Base-by-base conservation (phyloP, 148 eudicot species). In the Mesembryanthemum crystallinum region DNA sequence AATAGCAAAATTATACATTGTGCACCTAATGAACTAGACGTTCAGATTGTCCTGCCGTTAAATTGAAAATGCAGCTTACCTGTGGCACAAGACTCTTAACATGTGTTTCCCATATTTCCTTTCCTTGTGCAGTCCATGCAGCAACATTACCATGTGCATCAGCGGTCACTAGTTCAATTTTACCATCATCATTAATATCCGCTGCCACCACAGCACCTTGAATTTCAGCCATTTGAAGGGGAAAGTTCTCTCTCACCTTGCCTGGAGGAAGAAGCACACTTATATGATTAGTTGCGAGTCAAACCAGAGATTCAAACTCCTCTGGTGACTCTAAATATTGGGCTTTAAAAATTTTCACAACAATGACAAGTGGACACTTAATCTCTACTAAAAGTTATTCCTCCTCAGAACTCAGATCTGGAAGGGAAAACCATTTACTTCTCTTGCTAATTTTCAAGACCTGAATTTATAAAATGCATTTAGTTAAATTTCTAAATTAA, bases 151-250 rank as follows among this genome's bases (percentile, higher is more conserved):
- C 99, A 81, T 95, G 97, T 51, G 85, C 78, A 82, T 95, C 99
- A 70, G 99, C 81, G 58, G 97, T 95, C 58, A 95, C 90, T 65
- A 95, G 52, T 86, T 95, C 99, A 63, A 95, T 95, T 82, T 92
- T 92, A 60, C 97, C 99, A 84, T 95, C 99, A 63, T 95, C 99
- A 75, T 95, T 95, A 47, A 95, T 90, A 84, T 95, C 99, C 67
- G 92, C 99, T 71, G 96, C 99, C 73, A 90, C 88, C 54, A 92
- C 97, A 77, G 89, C 88, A 75, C 92, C 99, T 85, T 95, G 99
- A 79, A 95, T 85, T 80, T 95, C 99, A 82, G 97, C 99, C 99
- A 95, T 92, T 81, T 92, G 96, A 82, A 95, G 97, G 72, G 99
- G 99, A 79, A 95, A 95, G 52, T 90, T 86, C 43, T 92, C 90